Conservation (phyloP, 805 yeast genomes). For the Maudiozyma saulgeensis region DNA sequence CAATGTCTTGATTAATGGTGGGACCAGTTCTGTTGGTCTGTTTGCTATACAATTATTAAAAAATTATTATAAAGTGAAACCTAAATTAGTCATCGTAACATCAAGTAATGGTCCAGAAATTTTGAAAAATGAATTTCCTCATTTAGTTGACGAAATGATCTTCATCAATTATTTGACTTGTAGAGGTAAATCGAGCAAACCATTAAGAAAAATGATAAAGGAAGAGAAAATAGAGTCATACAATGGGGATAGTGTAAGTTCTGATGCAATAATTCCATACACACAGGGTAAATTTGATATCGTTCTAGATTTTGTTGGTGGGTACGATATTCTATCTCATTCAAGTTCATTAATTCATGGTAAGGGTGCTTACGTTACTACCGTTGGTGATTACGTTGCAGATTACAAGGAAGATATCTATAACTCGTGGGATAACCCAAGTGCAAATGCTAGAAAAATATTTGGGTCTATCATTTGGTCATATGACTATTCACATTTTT, state of each 20-base stretch:
- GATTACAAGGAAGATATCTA: slow-evolving; percentile 32
- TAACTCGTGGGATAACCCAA: slow-evolving; percentile 30
- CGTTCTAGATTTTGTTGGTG: slow-evolving; percentile 65
- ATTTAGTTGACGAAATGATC: slow-evolving; percentile 33
- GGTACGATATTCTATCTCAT: slow-evolving; percentile 41
- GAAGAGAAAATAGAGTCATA: slow-evolving; percentile 24
- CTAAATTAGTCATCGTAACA: slow-evolving; percentile 47
- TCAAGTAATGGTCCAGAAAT: slow-evolving; percentile 43
- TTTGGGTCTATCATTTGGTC: slow-evolving; percentile 31
- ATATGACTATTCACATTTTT: slow-evolving; percentile 29
- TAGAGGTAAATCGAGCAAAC: slow-evolving; percentile 28
- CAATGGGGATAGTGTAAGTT: slow-evolving; percentile 16
- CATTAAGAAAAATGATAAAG: slow-evolving; percentile 24
- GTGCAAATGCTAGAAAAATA: slow-evolving; percentile 29
- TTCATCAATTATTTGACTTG: slow-evolving; percentile 26
- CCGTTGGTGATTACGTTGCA: slow-evolving; percentile 53
- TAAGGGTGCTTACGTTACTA: slow-evolving; percentile 46
- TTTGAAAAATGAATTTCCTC: slow-evolving; percentile 34
- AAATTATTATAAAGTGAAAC: slow-evolving; percentile 35
- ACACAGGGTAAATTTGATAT: slow-evolving; percentile 46
- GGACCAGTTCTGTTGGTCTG: slow-evolving; percentile 63
- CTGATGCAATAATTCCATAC: slow-evolving; percentile 19
- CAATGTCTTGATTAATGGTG: slow-evolving; percentile 62
- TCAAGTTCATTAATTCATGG: slow-evolving; percentile 36
- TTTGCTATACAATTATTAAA: slow-evolving; percentile 52